Percentiles rank a stretch among this genome's conserved stretches.
Evolutionary conservation across 495 filamentous ascomycete species (phyloP).

Genomic region (Penicillium pulvis): DNA sequence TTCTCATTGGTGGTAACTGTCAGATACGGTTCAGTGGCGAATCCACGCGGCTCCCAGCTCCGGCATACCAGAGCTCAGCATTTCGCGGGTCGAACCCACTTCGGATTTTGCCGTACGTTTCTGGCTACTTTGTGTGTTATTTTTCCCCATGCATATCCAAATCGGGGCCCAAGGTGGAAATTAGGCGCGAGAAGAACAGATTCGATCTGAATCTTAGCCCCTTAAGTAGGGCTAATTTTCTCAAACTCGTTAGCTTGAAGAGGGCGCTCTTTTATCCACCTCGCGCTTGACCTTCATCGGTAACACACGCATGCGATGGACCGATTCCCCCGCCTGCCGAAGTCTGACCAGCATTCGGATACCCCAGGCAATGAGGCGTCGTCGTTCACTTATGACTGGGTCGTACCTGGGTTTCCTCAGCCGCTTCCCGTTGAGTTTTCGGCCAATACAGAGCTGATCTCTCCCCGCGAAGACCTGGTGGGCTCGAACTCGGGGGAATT

Average conservation of each 20-base stretch:
- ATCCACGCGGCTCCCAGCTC: slow-evolving; percentile 33
- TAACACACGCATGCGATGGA: slow-evolving; percentile 31
- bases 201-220: background rate
- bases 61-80: slow-evolving; percentile 40
- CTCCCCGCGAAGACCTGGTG: slow-evolving; percentile 19
- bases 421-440: slow-evolving; percentile 11
- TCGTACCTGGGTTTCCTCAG: slow-evolving; percentile 22
- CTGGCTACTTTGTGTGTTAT: slow-evolving; percentile 10
- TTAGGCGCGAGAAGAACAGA: slow-evolving; percentile 1
- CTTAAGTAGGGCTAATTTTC: slow-evolving; percentile 11
- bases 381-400: slow-evolving; percentile 20
- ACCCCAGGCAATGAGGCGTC: slow-evolving; percentile 23
- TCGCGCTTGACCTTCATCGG: slow-evolving; percentile 6
- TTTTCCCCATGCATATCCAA: slow-evolving; percentile 1
- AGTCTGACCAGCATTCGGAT: slow-evolving; percentile 26
- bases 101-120: slow-evolving; percentile 9
- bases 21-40: slow-evolving; percentile 24
- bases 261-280: background rate
- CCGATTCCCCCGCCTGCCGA: slow-evolving; percentile 22
- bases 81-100: slow-evolving; percentile 19
- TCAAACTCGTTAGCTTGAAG: slow-evolving; percentile 13
- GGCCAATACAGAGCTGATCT: slow-evolving; percentile 19
- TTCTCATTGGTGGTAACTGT: slow-evolving; percentile 1
- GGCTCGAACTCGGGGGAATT: slow-evolving; percentile 20
- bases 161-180: background rate